Evolutionary conservation across 257 asterid species (phyloP), one percentile per base, ranked within the genome.

Genomic region (Solanum neorickii): DNA sequence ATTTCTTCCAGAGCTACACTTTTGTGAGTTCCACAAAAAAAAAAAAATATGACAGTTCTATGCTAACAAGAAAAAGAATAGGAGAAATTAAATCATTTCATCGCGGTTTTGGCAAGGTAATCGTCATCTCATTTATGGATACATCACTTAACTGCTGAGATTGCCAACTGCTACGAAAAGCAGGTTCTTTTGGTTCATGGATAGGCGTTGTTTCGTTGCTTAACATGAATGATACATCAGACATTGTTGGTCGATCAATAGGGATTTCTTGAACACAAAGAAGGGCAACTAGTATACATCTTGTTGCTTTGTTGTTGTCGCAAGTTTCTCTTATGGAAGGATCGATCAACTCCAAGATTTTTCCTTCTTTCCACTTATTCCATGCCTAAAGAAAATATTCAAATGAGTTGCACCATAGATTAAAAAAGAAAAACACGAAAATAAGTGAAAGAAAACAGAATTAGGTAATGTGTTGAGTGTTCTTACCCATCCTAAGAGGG

Each of bases 221-320:
- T 9, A 91, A 87, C 93, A 89, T 89, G 68, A 23, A 12, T 14
- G 84, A 74, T 39, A 91, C 86, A 14, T 83, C 46, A 4, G 89
- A 35, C 90, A 89, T 91, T 66, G 90, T 83, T 23, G 91, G 93
- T 20, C 93, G 77, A 78, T 91, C 87, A 15, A 1, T 4, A 1
- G 91, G 90, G 23, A 87, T 88, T 77, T 87, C 90, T 41, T 89
- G 89, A 29, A 91, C 91, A 31, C 93, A 91, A 66, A 91, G 60
- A 6, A 91, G 88, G 0, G 90, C 89, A 33, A 89, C 86, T 25
- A 83, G n/a, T 13, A 91, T 84, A 85, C 82, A 89, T 47, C 29
- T 83, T 12, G 82, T 7, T 1, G 87, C 76, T 56, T 82, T 87
- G 29, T 29, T 14, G 18, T 6, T n/a, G 29, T 86, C 70, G 73